These are phyloP conservation scores for Obelidium mucronatum DNA, from an alignment of 192 early-diverging fungal genomes.

Conservation along the genomic window DNA sequence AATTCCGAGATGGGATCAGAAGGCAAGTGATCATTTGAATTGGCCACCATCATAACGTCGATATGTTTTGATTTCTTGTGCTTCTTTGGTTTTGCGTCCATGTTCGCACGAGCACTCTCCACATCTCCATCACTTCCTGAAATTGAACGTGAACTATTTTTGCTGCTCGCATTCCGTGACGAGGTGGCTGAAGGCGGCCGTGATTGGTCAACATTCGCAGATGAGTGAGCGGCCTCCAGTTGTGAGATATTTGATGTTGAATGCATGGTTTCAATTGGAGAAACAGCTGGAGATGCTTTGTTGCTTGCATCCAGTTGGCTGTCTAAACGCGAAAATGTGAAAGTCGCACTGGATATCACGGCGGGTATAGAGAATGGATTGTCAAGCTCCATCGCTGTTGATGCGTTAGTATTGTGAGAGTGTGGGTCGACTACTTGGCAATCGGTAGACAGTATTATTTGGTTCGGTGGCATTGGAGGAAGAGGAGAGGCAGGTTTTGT, in stretches of 20 bases:
- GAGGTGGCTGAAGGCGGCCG: neutral
- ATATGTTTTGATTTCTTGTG: neutral
- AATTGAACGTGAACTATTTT: neutral
- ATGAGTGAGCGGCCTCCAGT: neutral
- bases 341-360: neutral
- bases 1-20: too few species aligned
- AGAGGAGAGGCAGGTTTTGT: neutral
- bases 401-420: too few species aligned
- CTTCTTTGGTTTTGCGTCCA: too few species aligned
- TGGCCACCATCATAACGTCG: neutral
- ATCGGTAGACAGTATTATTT: too few species aligned
- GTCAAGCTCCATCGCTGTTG: too few species aligned
- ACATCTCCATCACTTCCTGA: too few species aligned
- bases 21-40: neutral
- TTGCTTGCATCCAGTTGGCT: neutral
- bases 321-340: neutral
- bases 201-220: neutral
- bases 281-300: neutral
- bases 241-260: neutral
- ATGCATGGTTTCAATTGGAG: neutral
- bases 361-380: too few species aligned
- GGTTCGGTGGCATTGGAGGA: too few species aligned
- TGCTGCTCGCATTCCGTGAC: neutral
- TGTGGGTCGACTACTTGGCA: neutral
- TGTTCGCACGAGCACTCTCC: too few species aligned